Conservation (phyloP, 352 stramenopile species). For the Phytophthora nicotianae region DNA sequence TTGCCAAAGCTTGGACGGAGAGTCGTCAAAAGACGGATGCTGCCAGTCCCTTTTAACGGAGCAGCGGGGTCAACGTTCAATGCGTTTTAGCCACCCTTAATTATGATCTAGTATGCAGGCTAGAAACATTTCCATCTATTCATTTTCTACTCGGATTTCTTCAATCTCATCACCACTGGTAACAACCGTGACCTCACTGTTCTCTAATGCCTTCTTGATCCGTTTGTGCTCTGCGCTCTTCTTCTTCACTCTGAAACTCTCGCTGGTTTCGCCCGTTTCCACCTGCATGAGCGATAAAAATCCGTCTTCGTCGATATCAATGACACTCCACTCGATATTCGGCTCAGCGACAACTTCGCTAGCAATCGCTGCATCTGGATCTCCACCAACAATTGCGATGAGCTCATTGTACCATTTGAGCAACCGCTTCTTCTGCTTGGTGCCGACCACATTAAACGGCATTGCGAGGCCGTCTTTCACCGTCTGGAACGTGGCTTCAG, state of each 20-base stretch:
- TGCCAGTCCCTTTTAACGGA: slow-evolving; percentile 33
- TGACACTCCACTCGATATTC: slow-evolving; percentile 60
- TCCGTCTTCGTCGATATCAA: slow-evolving; percentile 77
- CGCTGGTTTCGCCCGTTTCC: slow-evolving; percentile 66
- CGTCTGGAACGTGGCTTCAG: slow-evolving; percentile 65
- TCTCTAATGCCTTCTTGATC: slow-evolving; percentile 71
- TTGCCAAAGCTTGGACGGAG: slow-evolving; percentile 88
- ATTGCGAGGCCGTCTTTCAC: slow-evolving; percentile 85
- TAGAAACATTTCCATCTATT: slow-evolving; percentile 24
- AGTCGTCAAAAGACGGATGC: slow-evolving; percentile 72
- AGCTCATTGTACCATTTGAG: slow-evolving; percentile 90
- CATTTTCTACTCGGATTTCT: slow-evolving; percentile 44
- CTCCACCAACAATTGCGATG: slow-evolving; percentile 55
- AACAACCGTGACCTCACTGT: slow-evolving; percentile 55
- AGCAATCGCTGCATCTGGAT: slow-evolving; percentile 40
- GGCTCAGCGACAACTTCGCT: slow-evolving; percentile 16
- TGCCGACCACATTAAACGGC: slow-evolving; percentile 81
- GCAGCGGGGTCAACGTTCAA: slow-evolving; percentile 9
- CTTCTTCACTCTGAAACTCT: slow-evolving; percentile 71
- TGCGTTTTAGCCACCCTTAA: slow-evolving; percentile 19
- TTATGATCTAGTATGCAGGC: slow-evolving; percentile 37
- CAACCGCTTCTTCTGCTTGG: slow-evolving; percentile 83
- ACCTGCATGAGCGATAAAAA: slow-evolving; percentile 77
- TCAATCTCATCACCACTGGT: slow-evolving; percentile 59
- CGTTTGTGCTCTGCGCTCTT: slow-evolving; percentile 74